These are phyloP conservation scores for Gynostemma pentaphyllum DNA, from an alignment of 306 rosid genomes.

Conservation along the genomic window DNA sequence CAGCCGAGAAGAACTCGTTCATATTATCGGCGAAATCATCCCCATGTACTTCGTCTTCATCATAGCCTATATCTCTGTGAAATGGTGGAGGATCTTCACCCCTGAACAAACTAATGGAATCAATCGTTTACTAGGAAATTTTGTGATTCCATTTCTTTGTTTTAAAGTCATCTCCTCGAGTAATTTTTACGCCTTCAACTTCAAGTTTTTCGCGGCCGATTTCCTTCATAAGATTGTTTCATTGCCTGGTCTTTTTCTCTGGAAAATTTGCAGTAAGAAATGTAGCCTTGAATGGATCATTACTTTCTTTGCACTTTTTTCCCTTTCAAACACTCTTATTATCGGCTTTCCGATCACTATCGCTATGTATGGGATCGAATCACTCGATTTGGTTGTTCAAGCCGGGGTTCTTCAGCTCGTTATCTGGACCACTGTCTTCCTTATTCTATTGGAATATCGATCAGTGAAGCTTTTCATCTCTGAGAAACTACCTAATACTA, in stretches of 20 bases:
- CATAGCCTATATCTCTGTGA: not conserved
- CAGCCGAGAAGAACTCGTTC: not conserved
- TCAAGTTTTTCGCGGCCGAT: not conserved
- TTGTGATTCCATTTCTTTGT: not conserved
- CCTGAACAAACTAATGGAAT: not conserved
- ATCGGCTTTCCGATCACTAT: not conserved
- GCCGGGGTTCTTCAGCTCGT: not conserved
- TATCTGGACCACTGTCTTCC: not conserved
- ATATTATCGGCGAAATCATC: not conserved
- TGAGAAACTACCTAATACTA: too few species aligned
- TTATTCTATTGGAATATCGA: not conserved
- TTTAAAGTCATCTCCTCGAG: not conserved
- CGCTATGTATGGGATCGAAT: not conserved
- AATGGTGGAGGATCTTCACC: not conserved
- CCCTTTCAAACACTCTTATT: not conserved
- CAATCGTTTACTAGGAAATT: not conserved
- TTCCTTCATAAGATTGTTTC: not conserved
- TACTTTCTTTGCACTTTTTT: not conserved
- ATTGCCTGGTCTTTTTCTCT: not conserved
- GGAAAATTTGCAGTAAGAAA: not conserved
- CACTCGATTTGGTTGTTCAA: not conserved
- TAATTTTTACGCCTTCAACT: not conserved
- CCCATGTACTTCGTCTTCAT: not conserved
- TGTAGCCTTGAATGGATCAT: not conserved
- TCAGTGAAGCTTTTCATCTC: not conserved